A percentile compares a stretch with the other conserved stretches of the same genome.
phyloP scores from a whole-genome alignment of 1,284 basidiomycete genomes.

The Trametes pubescens region DNA sequence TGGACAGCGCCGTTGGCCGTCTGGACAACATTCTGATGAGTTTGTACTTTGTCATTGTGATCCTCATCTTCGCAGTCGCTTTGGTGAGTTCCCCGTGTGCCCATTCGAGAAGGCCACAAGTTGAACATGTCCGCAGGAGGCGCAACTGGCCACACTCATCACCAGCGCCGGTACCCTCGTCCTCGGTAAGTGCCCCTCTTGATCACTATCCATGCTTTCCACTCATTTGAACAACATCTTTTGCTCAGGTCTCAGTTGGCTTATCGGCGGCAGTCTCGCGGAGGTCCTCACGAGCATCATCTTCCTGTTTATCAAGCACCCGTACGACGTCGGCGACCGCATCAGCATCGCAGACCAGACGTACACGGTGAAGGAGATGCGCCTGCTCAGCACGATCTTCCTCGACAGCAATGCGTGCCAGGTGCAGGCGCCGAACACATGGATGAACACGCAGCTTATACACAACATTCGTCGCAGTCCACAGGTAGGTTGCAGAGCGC shows the following conservation, averaged over 20 bases:
- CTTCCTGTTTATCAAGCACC: constrained; percentile 88
- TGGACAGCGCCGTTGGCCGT: constrained; percentile 89
- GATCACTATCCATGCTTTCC: not conserved
- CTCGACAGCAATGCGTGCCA: constrained; percentile 65
- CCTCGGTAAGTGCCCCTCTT: constrained; percentile 58
- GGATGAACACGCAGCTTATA: constrained; percentile 60
- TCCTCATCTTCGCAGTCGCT: constrained; percentile 79
- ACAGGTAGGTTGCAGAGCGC: constrained; percentile 49
- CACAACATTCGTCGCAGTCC: constrained; percentile 77
- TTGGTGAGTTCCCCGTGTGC: constrained; percentile 53
- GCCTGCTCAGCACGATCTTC: constrained; percentile 82
- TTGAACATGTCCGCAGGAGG: constrained; percentile 54
- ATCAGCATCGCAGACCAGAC: constrained; percentile 61
- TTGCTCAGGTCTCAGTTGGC: constrained; percentile 79
- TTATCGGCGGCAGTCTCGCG: constrained; percentile 78
- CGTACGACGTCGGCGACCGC: constrained; percentile 90
- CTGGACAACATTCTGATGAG: constrained; percentile 80
- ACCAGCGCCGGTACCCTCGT: constrained; percentile 86
- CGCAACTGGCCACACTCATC: constrained; percentile 75
- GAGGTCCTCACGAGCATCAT: constrained; percentile 83
- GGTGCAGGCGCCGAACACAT: constrained; percentile 74
- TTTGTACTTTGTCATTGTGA: constrained; percentile 70
- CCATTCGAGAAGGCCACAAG: too few relatives aligned
- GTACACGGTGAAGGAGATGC: constrained; percentile 90
- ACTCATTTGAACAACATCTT: not conserved